Evolutionary conservation across 345 rosid species (phyloP).

Genomic region (Citrus mangshanensis): DNA sequence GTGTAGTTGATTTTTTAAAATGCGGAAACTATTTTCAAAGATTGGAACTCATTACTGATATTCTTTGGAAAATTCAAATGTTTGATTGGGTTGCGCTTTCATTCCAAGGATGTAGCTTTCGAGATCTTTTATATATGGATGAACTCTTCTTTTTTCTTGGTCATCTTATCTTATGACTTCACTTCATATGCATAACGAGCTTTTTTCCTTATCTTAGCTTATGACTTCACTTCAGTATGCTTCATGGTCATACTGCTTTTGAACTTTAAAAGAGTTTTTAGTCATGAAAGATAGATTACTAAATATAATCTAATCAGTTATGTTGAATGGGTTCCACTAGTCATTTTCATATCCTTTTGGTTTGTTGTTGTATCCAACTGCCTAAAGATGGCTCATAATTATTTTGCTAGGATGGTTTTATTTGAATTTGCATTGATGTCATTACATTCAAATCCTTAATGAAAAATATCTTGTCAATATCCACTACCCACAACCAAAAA

Average conservation of each 20-base stretch:
- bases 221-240: background rate
- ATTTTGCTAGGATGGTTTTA: background rate
- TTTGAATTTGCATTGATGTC: background rate
- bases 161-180: background rate
- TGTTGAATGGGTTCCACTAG: background rate
- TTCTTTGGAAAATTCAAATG: background rate
- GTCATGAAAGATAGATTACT: background rate
- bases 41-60: background rate
- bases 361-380: background rate
- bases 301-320: background rate
- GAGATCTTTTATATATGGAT: background rate
- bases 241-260: background rate
- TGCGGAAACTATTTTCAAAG: background rate
- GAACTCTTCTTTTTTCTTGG: background rate
- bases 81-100: background rate
- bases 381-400: background rate
- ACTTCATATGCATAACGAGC: background rate
- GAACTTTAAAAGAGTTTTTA: background rate
- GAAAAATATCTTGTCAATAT: background rate
- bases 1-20: background rate
- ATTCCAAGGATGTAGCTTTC: background rate
- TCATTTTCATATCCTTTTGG: background rate
- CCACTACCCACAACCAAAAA: background rate
- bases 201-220: background rate
- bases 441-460: conserved; percentile 2